Percentiles rank a stretch among this genome's conserved stretches.
Evolutionary conservation across 768 basidiomycete genomes (phyloP).

Genomic region (Tricholomella constricta): DNA sequence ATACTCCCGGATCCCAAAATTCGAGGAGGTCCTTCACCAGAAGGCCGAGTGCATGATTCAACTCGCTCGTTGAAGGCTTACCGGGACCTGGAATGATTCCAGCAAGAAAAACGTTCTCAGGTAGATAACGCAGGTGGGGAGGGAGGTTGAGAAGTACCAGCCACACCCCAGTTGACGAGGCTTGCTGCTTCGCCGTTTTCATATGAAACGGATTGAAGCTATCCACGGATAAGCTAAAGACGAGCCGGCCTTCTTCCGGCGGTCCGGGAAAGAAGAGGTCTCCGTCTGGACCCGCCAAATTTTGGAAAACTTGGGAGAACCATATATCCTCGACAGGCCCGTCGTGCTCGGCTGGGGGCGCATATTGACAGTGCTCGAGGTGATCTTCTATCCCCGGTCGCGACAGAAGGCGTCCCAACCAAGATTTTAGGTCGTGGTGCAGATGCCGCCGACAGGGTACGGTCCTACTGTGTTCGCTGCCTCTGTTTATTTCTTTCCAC

Average conservation of each 20-base stretch:
- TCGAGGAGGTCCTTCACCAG: constrained; percentile 35
- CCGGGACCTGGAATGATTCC: too few relatives aligned
- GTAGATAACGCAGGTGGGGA: not conserved
- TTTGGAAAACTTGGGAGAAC: constrained; percentile 17
- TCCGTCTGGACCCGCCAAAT: constrained; percentile 19
- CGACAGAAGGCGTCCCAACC: constrained; percentile 27
- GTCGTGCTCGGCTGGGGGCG: not conserved
- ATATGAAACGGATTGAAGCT: too few relatives aligned
- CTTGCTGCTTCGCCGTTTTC: too few relatives aligned
- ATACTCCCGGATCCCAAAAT: constrained; percentile 31
- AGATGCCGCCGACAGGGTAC: constrained; percentile 18
- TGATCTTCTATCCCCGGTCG: constrained; percentile 27
- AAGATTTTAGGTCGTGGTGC: constrained; percentile 24
- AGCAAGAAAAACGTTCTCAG: constrained; percentile 37
- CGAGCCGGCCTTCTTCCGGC: constrained; percentile 16
- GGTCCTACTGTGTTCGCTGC: not conserved
- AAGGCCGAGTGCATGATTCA: constrained; percentile 37
- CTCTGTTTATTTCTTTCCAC: constrained; percentile 17
- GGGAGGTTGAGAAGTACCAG: too few relatives aligned
- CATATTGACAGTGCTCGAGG: constrained; percentile 14
- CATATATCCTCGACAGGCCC: constrained; percentile 20
- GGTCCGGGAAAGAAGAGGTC: constrained; percentile 22
- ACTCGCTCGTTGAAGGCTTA: constrained; percentile 28
- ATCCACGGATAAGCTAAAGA: constrained; percentile 1
- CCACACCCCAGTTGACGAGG: too few relatives aligned